These are phyloP conservation scores for Blastobotrys buckinghamii DNA, from an alignment of 1,139 yeast species.

Conservation along the genomic window DNA sequence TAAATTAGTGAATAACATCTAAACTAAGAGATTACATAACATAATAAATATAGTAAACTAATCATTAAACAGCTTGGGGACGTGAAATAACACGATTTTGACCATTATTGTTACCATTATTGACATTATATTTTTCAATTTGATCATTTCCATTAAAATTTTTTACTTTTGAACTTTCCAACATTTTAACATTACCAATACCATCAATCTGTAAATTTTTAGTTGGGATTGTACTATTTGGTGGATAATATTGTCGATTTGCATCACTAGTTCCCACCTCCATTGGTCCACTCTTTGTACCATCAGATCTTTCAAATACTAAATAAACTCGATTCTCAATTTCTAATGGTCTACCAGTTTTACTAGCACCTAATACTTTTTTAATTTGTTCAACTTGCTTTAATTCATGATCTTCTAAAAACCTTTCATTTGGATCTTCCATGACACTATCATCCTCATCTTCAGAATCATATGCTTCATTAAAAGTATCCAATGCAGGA, in stretches of 20 bases:
- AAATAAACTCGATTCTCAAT: slow-evolving; percentile 14
- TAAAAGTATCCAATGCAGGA: not conserved
- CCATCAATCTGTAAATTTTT: slow-evolving; percentile 1
- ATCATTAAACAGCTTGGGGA: no score
- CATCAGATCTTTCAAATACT: slow-evolving; percentile 11
- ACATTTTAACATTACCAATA: not conserved
- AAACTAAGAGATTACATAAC: no score
- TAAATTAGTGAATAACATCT: no score
- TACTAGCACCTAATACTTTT: not conserved
- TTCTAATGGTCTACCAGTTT: slow-evolving; percentile 16
- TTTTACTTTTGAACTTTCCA: not conserved
- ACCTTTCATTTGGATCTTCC: not conserved
- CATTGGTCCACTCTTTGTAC: slow-evolving; percentile 1
- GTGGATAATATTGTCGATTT: slow-evolving; percentile 6
- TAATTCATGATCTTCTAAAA: not conserved
- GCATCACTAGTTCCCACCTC: not conserved
- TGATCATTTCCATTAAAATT: not conserved
- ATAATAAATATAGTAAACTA: no score
- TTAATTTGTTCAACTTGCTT: not conserved
- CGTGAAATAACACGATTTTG: no score
- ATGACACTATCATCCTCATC: not conserved
- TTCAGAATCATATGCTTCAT: not conserved
- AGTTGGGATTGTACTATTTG: not conserved
- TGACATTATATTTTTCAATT: not conserved
- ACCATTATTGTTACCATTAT: no score